A percentile compares a stretch with the other conserved stretches of the same genome.
These are phyloP conservation scores for Leucaena leucocephala DNA, from an alignment of 306 rosid genomes.

Conservation along the genomic window DNA sequence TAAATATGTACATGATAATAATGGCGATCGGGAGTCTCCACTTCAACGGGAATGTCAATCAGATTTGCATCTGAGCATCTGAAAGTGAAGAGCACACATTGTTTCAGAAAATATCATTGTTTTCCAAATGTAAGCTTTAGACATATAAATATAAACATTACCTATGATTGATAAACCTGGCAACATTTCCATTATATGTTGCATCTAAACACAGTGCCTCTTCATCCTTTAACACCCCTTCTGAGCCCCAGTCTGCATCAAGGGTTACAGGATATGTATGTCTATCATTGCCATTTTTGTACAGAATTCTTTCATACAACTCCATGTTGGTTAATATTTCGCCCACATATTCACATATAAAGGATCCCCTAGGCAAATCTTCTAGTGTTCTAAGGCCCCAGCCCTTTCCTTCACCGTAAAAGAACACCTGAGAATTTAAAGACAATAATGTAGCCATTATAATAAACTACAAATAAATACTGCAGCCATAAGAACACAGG, in stretches of 20 bases:
- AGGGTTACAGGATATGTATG: conserved; percentile 93
- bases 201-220: conserved; percentile 95
- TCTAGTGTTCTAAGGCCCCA: conserved; percentile 88
- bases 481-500: conserved; percentile 4
- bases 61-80: too few relatives aligned
- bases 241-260: conserved; percentile 97
- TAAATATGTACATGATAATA: conserved; percentile 72
- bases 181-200: conserved; percentile 82
- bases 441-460: conserved; percentile 13
- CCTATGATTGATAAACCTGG: conserved; percentile 53
- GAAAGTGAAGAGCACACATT: not conserved
- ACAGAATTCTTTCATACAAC: conserved; percentile 62
- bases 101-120: not conserved
- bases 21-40: conserved; percentile 94
- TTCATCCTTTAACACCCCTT: conserved; percentile 69
- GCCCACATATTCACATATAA: conserved; percentile 86
- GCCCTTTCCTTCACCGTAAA: conserved; percentile 73
- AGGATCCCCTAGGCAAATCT: conserved; percentile 74
- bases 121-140: too few relatives aligned
- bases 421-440: conserved; percentile 63
- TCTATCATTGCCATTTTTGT: conserved; percentile 50
- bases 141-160: too few relatives aligned
- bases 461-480: conserved; percentile 19
- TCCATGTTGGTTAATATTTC: conserved; percentile 86
- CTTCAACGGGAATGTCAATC: conserved; percentile 66